These are phyloP conservation scores for Didymella pinodella DNA, from an alignment of 2,329 filamentous ascomycete genomes.

Conservation along the genomic window DNA sequence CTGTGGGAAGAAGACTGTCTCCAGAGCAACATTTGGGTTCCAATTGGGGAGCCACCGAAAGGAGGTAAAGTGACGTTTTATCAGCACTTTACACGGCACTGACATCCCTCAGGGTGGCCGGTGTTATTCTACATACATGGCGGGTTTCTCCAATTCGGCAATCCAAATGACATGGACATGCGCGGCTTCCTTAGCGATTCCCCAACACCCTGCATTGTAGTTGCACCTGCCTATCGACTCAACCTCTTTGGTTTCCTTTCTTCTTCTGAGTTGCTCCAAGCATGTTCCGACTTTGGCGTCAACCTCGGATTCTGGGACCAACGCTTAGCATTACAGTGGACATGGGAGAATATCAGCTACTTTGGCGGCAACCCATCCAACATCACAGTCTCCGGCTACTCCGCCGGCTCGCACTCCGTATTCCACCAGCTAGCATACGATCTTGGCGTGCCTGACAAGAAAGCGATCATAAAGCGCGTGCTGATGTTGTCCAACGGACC, in stretches of 20 bases:
- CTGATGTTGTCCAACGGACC: constrained; percentile 64
- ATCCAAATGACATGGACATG: constrained; percentile 57
- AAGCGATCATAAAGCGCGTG: constrained; percentile 59
- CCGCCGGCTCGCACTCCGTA: constrained; percentile 63
- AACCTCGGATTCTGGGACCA: constrained; percentile 68
- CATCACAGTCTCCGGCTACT: constrained; percentile 65
- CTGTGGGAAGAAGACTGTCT: constrained; percentile 63
- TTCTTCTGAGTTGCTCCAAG: constrained; percentile 56
- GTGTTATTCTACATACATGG: constrained; percentile 66
- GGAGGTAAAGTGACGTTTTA: constrained; percentile 33
- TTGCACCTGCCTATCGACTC: constrained; percentile 64
- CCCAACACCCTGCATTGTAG: constrained; percentile 56
- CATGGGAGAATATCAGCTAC: constrained; percentile 58
- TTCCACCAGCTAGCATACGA: constrained; percentile 67
- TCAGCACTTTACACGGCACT: neutral
- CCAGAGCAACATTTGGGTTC: constrained; percentile 65
- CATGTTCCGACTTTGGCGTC: constrained; percentile 44
- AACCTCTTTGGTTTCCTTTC: constrained; percentile 66
- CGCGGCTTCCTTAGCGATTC: constrained; percentile 60
- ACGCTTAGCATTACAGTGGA: constrained; percentile 64
- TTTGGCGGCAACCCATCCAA: constrained; percentile 61
- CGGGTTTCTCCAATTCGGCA: constrained; percentile 66
- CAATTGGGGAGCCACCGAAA: constrained; percentile 54
- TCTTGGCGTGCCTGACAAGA: constrained; percentile 56
- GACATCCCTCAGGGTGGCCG: constrained; percentile 58